Evolutionary conservation across 2,329 filamentous ascomycete species (phyloP).

Genomic region (Drechmeria coniospora): DNA sequence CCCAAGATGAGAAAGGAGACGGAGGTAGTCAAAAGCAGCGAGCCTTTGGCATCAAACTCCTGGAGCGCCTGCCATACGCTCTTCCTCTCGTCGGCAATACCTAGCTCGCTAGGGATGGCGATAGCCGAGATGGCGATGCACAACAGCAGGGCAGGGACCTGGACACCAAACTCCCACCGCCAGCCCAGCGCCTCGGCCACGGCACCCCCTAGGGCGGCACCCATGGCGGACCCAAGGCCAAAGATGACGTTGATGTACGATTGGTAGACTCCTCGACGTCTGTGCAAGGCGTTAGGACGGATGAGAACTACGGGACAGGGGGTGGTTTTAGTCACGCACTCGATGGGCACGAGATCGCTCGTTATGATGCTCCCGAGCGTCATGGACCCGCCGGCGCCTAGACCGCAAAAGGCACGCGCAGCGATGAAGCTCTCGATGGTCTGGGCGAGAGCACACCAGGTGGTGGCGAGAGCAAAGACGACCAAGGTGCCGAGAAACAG

Average conservation of each 20-base stretch:
- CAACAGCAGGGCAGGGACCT: conserved; percentile 35
- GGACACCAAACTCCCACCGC: conserved; percentile 56
- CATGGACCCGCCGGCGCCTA: conserved; percentile 58
- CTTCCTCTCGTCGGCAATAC: conserved; percentile 28
- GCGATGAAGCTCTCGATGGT: conserved; percentile 56
- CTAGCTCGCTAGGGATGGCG: conserved; percentile 37
- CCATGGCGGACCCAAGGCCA: conserved; percentile 41
- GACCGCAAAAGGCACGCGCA: conserved; percentile 53
- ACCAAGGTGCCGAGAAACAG: conserved; percentile 49
- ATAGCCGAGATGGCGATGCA: conserved; percentile 28
- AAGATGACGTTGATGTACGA: conserved; percentile 53
- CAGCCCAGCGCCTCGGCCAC: conserved; percentile 58
- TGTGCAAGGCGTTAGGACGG: conserved; percentile 6
- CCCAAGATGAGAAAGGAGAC: conserved; percentile 44
- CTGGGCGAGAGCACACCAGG: conserved; percentile 52
- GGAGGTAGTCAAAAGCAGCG: conserved; percentile 32
- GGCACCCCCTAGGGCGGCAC: conserved; percentile 53
- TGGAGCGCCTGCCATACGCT: conserved; percentile 32
- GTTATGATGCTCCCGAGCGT: conserved; percentile 56
- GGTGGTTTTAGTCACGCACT: conserved; percentile 26
- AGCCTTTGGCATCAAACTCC: conserved; percentile 42
- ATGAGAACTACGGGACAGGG: not conserved
- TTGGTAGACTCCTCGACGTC: conserved; percentile 52
- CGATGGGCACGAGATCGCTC: conserved; percentile 59
- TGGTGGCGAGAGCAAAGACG: conserved; percentile 48